Evolutionary conservation across 805 yeast species (phyloP).

Genomic region (Candida morakotiae): DNA sequence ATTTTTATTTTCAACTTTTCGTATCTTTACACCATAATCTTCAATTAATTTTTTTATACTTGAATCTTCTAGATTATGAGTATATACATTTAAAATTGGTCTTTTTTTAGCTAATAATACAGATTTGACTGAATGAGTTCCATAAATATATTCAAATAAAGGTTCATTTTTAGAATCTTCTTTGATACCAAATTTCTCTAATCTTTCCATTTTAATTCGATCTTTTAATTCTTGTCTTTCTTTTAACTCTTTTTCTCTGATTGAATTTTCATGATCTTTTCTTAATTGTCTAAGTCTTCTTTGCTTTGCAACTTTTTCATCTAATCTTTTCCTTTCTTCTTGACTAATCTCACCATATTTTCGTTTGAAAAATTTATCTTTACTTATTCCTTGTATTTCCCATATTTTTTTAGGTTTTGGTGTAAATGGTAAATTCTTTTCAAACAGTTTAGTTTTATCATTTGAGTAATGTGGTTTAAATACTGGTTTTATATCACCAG

Average conservation of each 20-base stretch:
- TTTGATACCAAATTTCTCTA: slow-evolving; percentile 1
- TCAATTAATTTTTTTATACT: slow-evolving; percentile 48
- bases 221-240: slow-evolving; percentile 4
- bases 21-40: slow-evolving; percentile 35
- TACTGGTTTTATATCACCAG: slow-evolving; percentile 7
- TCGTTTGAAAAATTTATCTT: slow-evolving; percentile 35
- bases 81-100: slow-evolving; percentile 47
- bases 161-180: slow-evolving; percentile 30
- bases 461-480: slow-evolving; percentile 6
- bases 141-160: slow-evolving; percentile 65
- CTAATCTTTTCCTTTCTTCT: slow-evolving; percentile 21
- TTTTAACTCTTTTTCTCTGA: slow-evolving; percentile 7
- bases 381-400: slow-evolving; percentile 32
- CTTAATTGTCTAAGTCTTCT: slow-evolving; percentile 22
- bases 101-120: slow-evolving; percentile 60
- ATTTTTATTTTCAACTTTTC: slow-evolving; percentile 37
- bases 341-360: slow-evolving; percentile 30
- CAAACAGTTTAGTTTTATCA: slow-evolving; percentile 6
- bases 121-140: slow-evolving; percentile 70
- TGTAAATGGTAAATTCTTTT: slow-evolving; percentile 6
- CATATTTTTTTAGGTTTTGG: slow-evolving; percentile 18
- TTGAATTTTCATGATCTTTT: slow-evolving; percentile 15
- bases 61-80: slow-evolving; percentile 36
- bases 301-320: slow-evolving; percentile 31
- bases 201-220: not conserved